Evolutionary conservation across 106 monocot genomes (phyloP), one percentile per base, ranked within the genome.

Genomic region (Platanthera zijinensis): DNA sequence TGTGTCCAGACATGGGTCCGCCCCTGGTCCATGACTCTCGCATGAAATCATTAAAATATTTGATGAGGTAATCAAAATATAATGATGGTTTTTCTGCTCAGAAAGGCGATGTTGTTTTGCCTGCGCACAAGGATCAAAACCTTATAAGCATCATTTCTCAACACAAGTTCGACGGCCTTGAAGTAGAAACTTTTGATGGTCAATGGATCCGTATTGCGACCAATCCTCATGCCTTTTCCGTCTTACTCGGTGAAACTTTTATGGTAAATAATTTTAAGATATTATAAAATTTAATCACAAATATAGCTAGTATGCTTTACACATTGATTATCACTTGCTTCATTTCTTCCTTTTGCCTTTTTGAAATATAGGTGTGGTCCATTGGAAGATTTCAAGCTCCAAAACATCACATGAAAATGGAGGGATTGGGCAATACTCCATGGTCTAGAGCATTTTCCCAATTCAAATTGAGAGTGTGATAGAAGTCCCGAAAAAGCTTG

Each of bases 331-430:
- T n/a, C n/a, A n/a, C n/a, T n/a, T n/a, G n/a, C n/a, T n/a, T n/a
- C n/a, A n/a, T n/a, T n/a, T n/a, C n/a, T n/a, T n/a, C n/a, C n/a
- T n/a, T n/a, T n/a, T n/a, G n/a, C 13, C 6, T 51, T 21, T 15
- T 52, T 64, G 3, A 51, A 68, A 15, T 14, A 14, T 54, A 83
- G 83, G 83, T 79, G 69, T 79, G 69, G 75, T 75, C 51, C 17
- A 83, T 79, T 56, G 78, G 79, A n/a, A 83, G 75, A 57, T 52
- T 79, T 8, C n/a, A 57, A 10, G 69, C 83, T 0, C 17, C 79
- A 45, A 1, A 4, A 12, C 75, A 83, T 32, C 22, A 51, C 5
- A 79, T 83, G 53, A 48, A n/a, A 7, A 69, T 75, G 15, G 9
- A 17, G 15, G 51, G 18, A 10, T 50, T 13, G 2, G 46, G 4